Base-by-base conservation (phyloP, 2,329 filamentous ascomycete genomes). In the Diaporthe capsici region DNA sequence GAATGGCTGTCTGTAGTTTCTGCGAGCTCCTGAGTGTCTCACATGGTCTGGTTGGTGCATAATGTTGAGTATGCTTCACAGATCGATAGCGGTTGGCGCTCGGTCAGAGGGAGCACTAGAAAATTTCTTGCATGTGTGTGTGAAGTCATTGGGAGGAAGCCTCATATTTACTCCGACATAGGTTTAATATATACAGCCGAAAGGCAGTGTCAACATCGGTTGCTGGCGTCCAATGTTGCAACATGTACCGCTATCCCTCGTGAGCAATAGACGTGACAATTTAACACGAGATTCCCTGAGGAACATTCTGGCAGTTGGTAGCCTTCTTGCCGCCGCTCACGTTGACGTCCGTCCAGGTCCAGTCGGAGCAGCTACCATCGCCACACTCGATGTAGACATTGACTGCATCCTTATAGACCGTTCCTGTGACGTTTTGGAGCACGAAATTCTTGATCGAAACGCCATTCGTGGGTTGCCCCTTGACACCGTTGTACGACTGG, bases 401-500 rank as follows among this genome's bases (percentile, higher is more conserved):
- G 1, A 78, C 79, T 25, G 81, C 84, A n/a, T 80, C 77, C 31
- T 78, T 76, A 1, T 76, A 74, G 7, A 84, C 82, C 2, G 77
- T 81, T 10, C 88, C 88, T 5, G 83, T 86, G 68, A 89, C 82
- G 60, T 83, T 82, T 53, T 79, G 75, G 9, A 89, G 65, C 0
- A 80, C 83, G 20, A 89, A 80, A n/a, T 80, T 82, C 4, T 85
- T 86, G 76, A 90, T 87, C 3, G 84, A 84, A 17, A 89, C 85
- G 63, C 85, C 86, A 34, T 82, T 84, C 12, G 88, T 89, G 8
- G 88, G 87, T 1, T 79, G 55, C 12, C 78, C 79, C 2, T 82
- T 85, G 3, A 84, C 84, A 57, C 84, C 84, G 67, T 86, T 82
- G 79, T 91, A 91, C 80, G 91, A 89, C 83, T 92, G 90, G 81